Base-by-base conservation (phyloP, 148 eudicot species). In the Euryodendron excelsum region DNA sequence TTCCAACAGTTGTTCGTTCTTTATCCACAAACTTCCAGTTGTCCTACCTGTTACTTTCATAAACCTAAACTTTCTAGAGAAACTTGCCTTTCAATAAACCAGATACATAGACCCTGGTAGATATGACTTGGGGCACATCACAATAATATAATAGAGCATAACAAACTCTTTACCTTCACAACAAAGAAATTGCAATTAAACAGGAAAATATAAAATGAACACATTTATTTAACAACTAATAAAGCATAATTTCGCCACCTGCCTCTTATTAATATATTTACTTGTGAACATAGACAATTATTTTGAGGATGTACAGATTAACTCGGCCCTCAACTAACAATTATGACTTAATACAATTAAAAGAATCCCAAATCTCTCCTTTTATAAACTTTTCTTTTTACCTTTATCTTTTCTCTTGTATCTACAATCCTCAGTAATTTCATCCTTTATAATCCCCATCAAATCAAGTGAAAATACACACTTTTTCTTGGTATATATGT, bases 281-380 rank as follows among this genome's bases (percentile, higher is more conserved):
- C n/a, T n/a, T n/a, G n/a, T n/a, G n/a, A n/a, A n/a, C n/a, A n/a
- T n/a, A n/a, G n/a, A n/a, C n/a, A n/a, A n/a, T n/a, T n/a, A n/a
- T 84, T 82, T 76, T 36, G 72, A 72, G 50, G 69, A 84, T 84
- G 74, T 89, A 87, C 84, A 87, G 82, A 80, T n/a, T 13, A 74
- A 62, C 77, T 85, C 50, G 66, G 44, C 75, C 81, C 60, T 79
- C 75, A 33, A 69, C 74, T 27, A 75, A 69, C 67, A 25, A 63
- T 75, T 65, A 59, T 69, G 78, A 50, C 77, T n/a, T n/a, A n/a
- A n/a, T 77, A 79, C 82, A 85, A 80, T 52, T 47, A 48, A 37
- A 80, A 83, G 62, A 78, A 72, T 69, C 56, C n/a, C 72, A 15
- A 34, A 75, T 41, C 72, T 76, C 76, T 58, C 14, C 77, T 80